phyloP scores from a whole-genome alignment of 139 green algal genomes.

The Volvox africanus region DNA sequence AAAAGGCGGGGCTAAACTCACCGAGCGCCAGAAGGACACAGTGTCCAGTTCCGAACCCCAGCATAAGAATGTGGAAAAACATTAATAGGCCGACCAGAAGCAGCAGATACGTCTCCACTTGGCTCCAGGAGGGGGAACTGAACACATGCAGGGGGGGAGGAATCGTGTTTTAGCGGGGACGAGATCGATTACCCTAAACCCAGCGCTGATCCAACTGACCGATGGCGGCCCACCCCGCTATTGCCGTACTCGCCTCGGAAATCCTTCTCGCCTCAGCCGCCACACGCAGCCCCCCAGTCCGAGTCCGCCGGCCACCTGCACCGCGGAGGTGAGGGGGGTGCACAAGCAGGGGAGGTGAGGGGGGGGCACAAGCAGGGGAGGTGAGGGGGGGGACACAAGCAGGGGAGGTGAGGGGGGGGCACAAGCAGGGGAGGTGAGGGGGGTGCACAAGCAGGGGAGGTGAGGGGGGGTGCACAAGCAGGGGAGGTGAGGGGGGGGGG shows the following conservation, averaged over 20 bases:
- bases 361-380: no score
- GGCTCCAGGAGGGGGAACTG: neutral
- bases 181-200: no score
- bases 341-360: neutral
- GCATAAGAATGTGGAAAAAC: conserved; percentile 63
- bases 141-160: neutral
- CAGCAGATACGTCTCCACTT: conserved; percentile 63
- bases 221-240: neutral
- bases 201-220: neutral
- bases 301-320: conserved; percentile 43
- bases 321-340: no score
- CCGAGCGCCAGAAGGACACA: conserved; percentile 57
- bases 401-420: no score
- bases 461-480: neutral
- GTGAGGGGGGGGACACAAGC: no score
- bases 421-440: no score
- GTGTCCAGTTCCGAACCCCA: conserved; percentile 70
- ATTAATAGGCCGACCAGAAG: conserved; percentile 62
- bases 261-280: conserved; percentile 43
- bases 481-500: neutral
- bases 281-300: conserved; percentile 44
- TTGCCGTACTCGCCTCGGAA: conserved; percentile 1
- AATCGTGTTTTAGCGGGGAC: neutral
- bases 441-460: no score
- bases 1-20: neutral